Evolutionary conservation across 73 alveolate species (phyloP), one percentile per base, ranked within the genome.

Genomic region (Paramecium caudatum): DNA sequence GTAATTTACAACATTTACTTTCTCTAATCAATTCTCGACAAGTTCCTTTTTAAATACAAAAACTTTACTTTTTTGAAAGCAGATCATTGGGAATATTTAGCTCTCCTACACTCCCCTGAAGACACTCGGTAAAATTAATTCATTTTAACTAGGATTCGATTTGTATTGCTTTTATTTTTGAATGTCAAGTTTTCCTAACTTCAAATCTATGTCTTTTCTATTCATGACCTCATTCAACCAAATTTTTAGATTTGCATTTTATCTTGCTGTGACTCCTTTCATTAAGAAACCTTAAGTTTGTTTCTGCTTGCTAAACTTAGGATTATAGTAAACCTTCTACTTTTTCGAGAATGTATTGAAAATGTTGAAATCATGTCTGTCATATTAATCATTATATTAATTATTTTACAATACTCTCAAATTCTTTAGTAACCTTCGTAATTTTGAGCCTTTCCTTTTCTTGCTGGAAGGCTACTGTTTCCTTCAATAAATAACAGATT

Each of bases 1-100:
- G 80, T 55, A 55, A 10, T 23, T 27, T 55, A 16, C 9, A 4
- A 23, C 23, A 27, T 21, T 55, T 55, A 55, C 80, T 55, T 55
- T 55, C 80, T 55, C 80, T 55, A 37, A 55, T 55, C 80, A 55
- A 55, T 55, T 55, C 23, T 55, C 80, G 23, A 43, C 80, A 55
- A 43, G 80, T 55, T 55, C 80, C 80, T 55, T 23, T 55, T 55
- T 27, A 55, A 55, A 55, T 23, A 27, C 23, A 10, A 23, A 55
- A 55, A 27, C 46, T 55, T 16, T 55, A 55, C 80, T 55, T 55
- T 55, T 55, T 55, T 55, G 17, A 55, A 23, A 55, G 30, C 80
- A 55, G 30, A 55, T 55, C 45, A 55, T 9, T 23, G 80, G 80
- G 30, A 55, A 55, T 27, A 21, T 55, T 55, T 9, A 21, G 30